Evolutionary conservation across 768 basidiomycete species (phyloP).

Genomic region (Mycena leptocephala): DNA sequence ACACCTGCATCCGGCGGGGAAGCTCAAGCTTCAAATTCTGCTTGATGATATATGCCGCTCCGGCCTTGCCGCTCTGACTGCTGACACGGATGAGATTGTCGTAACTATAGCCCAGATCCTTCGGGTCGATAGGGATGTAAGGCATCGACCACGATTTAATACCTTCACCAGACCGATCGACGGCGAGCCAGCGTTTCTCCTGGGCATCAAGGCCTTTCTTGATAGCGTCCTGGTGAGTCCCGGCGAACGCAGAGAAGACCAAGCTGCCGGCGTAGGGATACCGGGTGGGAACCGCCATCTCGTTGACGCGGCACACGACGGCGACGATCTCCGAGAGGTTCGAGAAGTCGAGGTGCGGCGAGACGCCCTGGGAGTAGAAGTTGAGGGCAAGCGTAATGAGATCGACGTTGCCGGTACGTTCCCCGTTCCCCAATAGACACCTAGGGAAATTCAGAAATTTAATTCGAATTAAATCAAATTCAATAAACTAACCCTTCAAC

Average conservation of each 20-base stretch:
- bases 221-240: constrained; percentile 99
- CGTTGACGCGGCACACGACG: constrained; percentile 93
- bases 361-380: constrained; percentile 94
- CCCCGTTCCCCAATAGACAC: constrained; percentile 97
- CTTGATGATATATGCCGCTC: constrained; percentile 88
- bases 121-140: constrained; percentile 89
- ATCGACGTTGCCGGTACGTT: constrained; percentile 98
- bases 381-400: constrained; percentile 97
- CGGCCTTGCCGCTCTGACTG: constrained; percentile 91
- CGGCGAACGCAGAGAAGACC: constrained; percentile 98
- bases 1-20: constrained; percentile 86
- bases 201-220: constrained; percentile 98
- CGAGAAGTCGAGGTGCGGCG: constrained; percentile 91
- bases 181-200: constrained; percentile 58
- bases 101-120: constrained; percentile 87
- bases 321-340: constrained; percentile 89
- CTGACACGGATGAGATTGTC: constrained; percentile 93
- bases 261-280: constrained; percentile 98
- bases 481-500: constrained; percentile 82
- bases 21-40: constrained; percentile 82
- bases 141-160: constrained; percentile 81
- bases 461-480: not conserved
- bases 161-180: constrained; percentile 60
- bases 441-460: not conserved
- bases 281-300: constrained; percentile 94